phyloP scores from a whole-genome alignment of 805 yeast genomes.

The Ogataea sp. region DNA sequence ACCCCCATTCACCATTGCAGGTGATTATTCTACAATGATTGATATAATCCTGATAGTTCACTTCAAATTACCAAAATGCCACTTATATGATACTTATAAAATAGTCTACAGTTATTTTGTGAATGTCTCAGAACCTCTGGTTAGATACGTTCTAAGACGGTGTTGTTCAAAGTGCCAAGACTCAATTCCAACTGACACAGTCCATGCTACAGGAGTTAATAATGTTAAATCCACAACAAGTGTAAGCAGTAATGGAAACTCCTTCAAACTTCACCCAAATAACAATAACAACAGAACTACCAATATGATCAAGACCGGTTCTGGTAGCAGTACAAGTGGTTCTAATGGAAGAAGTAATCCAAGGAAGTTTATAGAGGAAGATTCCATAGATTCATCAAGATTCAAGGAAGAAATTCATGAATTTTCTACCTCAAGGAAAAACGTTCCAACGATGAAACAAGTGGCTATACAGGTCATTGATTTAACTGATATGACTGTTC shows the following conservation, averaged over 20 bases:
- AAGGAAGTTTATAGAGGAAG: no score
- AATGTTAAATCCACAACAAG: no score
- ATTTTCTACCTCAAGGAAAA: no score
- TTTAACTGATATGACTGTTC: slow-evolving; percentile 7
- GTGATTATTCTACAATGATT: not conserved
- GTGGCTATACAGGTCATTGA: slow-evolving; percentile 2
- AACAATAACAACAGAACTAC: no score
- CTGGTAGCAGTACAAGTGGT: no score
- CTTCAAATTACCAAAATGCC: not conserved
- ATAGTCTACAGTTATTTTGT: not conserved
- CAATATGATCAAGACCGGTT: no score
- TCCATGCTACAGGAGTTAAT: not conserved
- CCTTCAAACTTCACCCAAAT: no score
- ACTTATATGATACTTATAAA: not conserved
- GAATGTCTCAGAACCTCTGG: not conserved
- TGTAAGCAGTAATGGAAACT: no score
- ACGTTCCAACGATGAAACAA: not conserved
- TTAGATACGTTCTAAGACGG: not conserved
- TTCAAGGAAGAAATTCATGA: not conserved
- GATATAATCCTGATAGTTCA: not conserved
- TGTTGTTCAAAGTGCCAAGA: not conserved
- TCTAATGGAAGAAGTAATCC: no score
- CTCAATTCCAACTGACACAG: not conserved
- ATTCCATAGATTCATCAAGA: no score
- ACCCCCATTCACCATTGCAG: not conserved